These are phyloP conservation scores for Dryas drummondii DNA, from an alignment of 306 rosid species.

Conservation along the genomic window DNA sequence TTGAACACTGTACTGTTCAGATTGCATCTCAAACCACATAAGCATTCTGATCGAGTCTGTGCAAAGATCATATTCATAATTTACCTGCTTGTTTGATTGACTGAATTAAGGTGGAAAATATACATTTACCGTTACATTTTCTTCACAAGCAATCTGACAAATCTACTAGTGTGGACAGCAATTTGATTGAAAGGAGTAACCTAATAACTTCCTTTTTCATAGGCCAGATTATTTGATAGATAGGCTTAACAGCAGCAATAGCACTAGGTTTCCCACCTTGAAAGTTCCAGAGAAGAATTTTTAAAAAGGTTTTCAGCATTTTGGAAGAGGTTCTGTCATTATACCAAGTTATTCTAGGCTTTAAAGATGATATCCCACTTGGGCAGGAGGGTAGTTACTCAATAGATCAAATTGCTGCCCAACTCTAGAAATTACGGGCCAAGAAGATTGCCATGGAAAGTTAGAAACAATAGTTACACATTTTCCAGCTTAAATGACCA, in stretches of 20 bases:
- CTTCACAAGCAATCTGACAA: background rate
- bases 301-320: no score
- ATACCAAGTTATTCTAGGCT: background rate
- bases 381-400: background rate
- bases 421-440: background rate
- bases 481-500: background rate
- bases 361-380: background rate
- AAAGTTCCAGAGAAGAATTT: background rate
- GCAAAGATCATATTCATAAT: background rate
- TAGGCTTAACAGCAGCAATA: background rate
- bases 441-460: background rate
- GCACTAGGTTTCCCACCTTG: background rate
- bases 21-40: background rate
- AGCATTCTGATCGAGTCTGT: no score
- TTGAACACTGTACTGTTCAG: background rate
- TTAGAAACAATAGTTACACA: background rate
- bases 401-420: background rate
- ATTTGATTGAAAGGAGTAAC: background rate
- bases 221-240: background rate
- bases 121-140: background rate
- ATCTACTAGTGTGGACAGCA: background rate
- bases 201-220: background rate
- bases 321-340: background rate
- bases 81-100: conserved; percentile 18
- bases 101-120: conserved; percentile 27